Percentiles rank a stretch among this genome's conserved stretches.
Evolutionary conservation across 805 yeast species (phyloP).

Genomic region (Cyberlindnera amylophila): DNA sequence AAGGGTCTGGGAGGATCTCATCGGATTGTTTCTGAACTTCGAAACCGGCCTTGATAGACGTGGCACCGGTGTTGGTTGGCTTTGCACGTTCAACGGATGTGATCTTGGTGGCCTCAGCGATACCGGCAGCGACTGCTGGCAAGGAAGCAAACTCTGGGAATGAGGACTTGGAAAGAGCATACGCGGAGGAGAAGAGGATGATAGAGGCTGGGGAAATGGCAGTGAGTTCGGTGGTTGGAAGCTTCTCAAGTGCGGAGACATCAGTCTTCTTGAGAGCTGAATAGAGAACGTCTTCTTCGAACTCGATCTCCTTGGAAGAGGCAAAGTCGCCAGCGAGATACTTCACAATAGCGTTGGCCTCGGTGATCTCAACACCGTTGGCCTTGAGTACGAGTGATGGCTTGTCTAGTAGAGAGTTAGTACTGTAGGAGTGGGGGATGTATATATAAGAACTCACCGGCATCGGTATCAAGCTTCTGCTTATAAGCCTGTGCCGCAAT

Average conservation of each 20-base stretch:
- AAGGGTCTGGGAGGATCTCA: constrained; percentile 56
- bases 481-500: constrained; percentile 24
- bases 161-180: constrained; percentile 35
- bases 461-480: constrained; percentile 24
- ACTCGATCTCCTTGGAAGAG: constrained; percentile 30
- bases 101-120: constrained; percentile 42
- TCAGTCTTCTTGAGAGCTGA: constrained; percentile 33
- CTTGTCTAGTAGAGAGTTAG: constrained; percentile 15
- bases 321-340: constrained; percentile 51
- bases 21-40: constrained; percentile 25
- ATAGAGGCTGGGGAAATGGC: constrained; percentile 47
- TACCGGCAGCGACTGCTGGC: constrained; percentile 39
- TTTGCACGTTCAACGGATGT: constrained; percentile 41
- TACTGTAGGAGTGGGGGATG: background rate
- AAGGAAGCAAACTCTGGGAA: constrained; percentile 28
- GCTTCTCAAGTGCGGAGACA: constrained; percentile 14
- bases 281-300: constrained; percentile 45
- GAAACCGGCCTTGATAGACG: constrained; percentile 27
- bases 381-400: constrained; percentile 22
- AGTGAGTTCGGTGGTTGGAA: constrained; percentile 26
- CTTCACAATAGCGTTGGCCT: constrained; percentile 68
- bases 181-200: constrained; percentile 56
- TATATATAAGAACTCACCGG: constrained; percentile 15
- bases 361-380: constrained; percentile 43
- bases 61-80: constrained; percentile 40